Conservation (phyloP, 2,329 filamentous ascomycete species). For the Volutella citrinella region DNA sequence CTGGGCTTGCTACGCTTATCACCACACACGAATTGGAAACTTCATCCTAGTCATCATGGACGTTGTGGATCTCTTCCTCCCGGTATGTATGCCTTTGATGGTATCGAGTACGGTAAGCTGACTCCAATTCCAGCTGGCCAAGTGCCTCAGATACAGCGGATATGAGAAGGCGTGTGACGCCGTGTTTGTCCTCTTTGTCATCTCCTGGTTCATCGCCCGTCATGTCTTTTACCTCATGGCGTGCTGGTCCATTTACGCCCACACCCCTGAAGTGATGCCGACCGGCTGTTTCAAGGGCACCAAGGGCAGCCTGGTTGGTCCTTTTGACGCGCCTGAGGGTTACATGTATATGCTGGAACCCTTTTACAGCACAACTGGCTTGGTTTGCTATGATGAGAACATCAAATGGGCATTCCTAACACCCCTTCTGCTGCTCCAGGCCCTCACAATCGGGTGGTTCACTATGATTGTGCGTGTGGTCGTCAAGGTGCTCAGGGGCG, state of each 20-base stretch:
- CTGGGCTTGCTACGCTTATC: conserved; percentile 78
- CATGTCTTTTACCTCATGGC: conserved; percentile 78
- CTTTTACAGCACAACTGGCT: conserved; percentile 66
- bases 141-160: conserved; percentile 88
- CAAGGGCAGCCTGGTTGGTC: conserved; percentile 52
- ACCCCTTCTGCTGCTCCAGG: conserved; percentile 74
- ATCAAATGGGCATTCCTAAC: conserved; percentile 76
- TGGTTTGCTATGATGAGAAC: conserved; percentile 74
- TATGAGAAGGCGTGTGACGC: conserved; percentile 75
- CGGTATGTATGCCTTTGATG: conserved; percentile 53
- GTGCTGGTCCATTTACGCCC: conserved; percentile 62
- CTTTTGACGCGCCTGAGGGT: conserved; percentile 47
- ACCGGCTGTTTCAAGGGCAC: conserved; percentile 69
- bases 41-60: conserved; percentile 92
- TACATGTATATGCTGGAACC: conserved; percentile 68
- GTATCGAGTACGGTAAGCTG: not conserved
- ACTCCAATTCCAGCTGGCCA: conserved; percentile 62
- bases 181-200: conserved; percentile 80
- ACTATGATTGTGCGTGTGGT: conserved; percentile 83
- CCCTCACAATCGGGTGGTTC: conserved; percentile 84
- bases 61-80: conserved; percentile 81
- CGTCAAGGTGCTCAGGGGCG: conserved; percentile 72
- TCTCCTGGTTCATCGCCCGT: conserved; percentile 78
- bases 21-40: conserved; percentile 83
- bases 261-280: conserved; percentile 28